phyloP scores from a whole-genome alignment of 2,329 filamentous ascomycete genomes.

The Teratosphaeria epicoccoides region DNA sequence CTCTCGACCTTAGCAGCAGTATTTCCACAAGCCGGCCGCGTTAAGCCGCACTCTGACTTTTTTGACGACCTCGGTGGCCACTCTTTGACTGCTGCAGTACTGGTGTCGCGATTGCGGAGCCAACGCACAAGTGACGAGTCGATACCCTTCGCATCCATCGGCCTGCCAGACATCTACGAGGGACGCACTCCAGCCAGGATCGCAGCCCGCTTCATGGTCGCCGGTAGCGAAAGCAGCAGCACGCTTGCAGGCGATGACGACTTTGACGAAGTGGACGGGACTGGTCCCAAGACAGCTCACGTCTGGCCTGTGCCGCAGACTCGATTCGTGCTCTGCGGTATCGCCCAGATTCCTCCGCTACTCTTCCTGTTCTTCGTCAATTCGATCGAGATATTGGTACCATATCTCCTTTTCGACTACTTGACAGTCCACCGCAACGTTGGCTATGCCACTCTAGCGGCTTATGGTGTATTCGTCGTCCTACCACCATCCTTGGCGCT shows the following conservation, averaged over 20 bases:
- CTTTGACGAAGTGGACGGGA: constrained; percentile 5
- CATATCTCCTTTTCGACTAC: constrained; percentile 16
- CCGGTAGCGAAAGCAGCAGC: constrained; percentile 5
- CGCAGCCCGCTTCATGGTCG: constrained; percentile 9
- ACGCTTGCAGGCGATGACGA: constrained; percentile 6
- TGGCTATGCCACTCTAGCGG: constrained; percentile 11
- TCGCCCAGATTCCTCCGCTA: constrained; percentile 14
- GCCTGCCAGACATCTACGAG: constrained; percentile 18
- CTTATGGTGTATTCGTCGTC: constrained; percentile 13
- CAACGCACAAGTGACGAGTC: constrained; percentile 6
- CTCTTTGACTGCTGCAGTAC: constrained; percentile 2
- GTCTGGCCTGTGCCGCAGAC: constrained; percentile 10
- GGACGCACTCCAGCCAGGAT: constrained; percentile 14
- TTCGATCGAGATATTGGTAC: constrained; percentile 16
- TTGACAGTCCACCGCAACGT: constrained; percentile 5
- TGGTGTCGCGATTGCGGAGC: constrained; percentile 13
- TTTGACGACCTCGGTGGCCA: background rate
- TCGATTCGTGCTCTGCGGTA: constrained; percentile 13
- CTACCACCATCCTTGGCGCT: constrained; percentile 13
- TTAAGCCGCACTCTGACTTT: background rate
- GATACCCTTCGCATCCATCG: constrained; percentile 15
- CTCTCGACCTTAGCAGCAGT: background rate
- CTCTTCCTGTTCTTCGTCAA: constrained; percentile 15
- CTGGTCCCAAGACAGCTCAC: constrained; percentile 13
- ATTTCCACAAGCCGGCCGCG: background rate